Conservation (phyloP, 106 monocot species). For the Dendrobium officinale region DNA sequence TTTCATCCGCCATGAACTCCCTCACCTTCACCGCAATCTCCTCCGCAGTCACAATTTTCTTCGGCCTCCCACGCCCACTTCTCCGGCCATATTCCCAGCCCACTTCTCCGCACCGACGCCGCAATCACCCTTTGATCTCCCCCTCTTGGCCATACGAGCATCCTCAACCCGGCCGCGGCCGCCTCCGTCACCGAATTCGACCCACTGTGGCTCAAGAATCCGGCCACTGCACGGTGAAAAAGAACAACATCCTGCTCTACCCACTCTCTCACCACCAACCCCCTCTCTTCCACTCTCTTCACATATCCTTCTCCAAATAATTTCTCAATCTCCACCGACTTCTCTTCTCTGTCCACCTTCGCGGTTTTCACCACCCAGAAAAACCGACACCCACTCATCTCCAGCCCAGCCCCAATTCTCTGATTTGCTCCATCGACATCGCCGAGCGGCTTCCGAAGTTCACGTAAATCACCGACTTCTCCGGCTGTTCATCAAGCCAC, state of each 20-base stretch:
- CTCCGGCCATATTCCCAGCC: conserved; percentile 46
- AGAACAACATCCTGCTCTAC: conserved; percentile 51
- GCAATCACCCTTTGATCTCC: conserved; percentile 63
- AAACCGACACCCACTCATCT: conserved; percentile 50
- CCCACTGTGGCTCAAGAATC: conserved; percentile 69
- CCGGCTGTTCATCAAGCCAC: conserved; percentile 54
- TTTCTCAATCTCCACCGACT: conserved; percentile 10
- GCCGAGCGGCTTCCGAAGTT: conserved; percentile 60
- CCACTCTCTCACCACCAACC: conserved; percentile 44
- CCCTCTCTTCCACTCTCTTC: conserved; percentile 39
- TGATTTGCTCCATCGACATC: conserved; percentile 28
- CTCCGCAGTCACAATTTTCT: conserved; percentile 19
- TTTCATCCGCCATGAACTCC: conserved; percentile 33
- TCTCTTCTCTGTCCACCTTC: conserved; percentile 46
- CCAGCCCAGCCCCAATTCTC: conserved; percentile 44
- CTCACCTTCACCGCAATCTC: conserved; percentile 32
- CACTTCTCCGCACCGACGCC: conserved; percentile 23
- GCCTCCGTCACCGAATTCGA: conserved; percentile 71
- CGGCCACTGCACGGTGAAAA: conserved; percentile 32
- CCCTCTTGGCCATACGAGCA: conserved; percentile 43
- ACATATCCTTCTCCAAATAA: conserved; percentile 34
- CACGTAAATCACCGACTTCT: conserved; percentile 54
- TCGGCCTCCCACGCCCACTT: conserved; percentile 56
- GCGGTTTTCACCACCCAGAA: conserved; percentile 55
- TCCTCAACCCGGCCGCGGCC: conserved; percentile 25